These are phyloP conservation scores for Rhinocladiella mackenziei DNA, from an alignment of 2,329 filamentous ascomycete species.

Conservation along the genomic window DNA sequence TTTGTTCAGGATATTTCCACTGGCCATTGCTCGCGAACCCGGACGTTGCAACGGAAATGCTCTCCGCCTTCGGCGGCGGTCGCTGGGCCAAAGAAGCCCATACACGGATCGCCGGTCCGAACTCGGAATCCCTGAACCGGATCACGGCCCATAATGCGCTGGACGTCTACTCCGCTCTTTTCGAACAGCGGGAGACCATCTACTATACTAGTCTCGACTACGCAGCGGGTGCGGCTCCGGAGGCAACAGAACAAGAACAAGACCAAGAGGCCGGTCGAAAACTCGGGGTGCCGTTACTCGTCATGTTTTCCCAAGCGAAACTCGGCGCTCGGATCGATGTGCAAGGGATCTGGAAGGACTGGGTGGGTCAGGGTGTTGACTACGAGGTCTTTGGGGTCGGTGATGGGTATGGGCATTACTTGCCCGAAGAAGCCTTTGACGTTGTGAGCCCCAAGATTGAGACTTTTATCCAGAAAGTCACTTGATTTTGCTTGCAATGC, in stretches of 20 bases:
- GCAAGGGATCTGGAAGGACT: conserved; percentile 43
- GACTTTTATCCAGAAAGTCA: conserved; percentile 21
- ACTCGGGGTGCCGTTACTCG: conserved; percentile 41
- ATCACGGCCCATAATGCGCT: conserved; percentile 37
- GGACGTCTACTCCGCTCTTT: conserved; percentile 44
- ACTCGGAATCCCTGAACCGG: conserved; percentile 18
- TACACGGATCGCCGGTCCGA: conserved; percentile 32
- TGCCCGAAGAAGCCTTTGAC: conserved; percentile 46
- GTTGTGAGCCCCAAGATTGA: conserved; percentile 21
- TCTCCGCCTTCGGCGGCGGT: conserved; percentile 42
- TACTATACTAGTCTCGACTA: conserved; percentile 48
- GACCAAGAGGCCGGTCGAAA: conserved; percentile 47
- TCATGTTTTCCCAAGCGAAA: conserved; percentile 44
- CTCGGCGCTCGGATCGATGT: conserved; percentile 39
- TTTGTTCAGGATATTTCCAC: conserved; percentile 45
- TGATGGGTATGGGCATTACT: conserved; percentile 42
- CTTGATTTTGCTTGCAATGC: not conserved
- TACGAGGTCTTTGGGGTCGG: conserved; percentile 25
- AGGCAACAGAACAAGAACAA: conserved; percentile 42
- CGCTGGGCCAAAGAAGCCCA: conserved; percentile 39
- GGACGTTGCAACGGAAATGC: conserved; percentile 42
- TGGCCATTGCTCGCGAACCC: conserved; percentile 51
- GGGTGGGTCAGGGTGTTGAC: conserved; percentile 35
- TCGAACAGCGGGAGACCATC: conserved; percentile 42
- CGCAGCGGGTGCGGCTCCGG: conserved; percentile 41